Base-by-base conservation (phyloP, 306 rosid species). In the Vigna hirtella region DNA sequence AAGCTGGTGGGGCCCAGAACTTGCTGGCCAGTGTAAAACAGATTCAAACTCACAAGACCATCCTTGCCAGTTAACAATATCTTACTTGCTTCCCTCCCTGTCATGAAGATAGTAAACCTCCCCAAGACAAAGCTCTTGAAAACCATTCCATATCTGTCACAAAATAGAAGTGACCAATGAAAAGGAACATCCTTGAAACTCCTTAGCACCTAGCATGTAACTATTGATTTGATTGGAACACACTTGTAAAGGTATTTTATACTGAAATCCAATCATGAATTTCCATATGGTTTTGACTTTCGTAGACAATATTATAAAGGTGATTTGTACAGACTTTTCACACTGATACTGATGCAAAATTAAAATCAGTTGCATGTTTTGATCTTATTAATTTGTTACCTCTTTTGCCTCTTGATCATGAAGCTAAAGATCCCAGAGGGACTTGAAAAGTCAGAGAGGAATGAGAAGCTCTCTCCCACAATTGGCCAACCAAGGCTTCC, bases 401-500 rank as follows among this genome's bases (percentile, higher is more conserved):
- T 93, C 76, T 89, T 79, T 73, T 91, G 97, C 78, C 98, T 91
- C 38, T 77, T 86, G 74, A 71, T 69, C 97, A 91, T 91, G 95
- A 93, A 93, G 88, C 80, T 91, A 83, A 38, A 91, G 73, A 93
- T 88, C 56, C 98, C 97, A 49, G 93, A 85, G 1, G 93, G 91
- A 66, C 95, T 91, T 52, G 93, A 87, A 82, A 93, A 93, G 82
- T 83, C 90, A 10, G 95, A 87, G 24, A 93, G 58, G 56, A 93
- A 93, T 42, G 90, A 83, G 71, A 89, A 85, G 77, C 89, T 93
- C 82, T 91, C 98, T 9, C 98, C 97, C 38, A 93, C 82, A 82
- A 93, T 28, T 22, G 98, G 98, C 94, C 94, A 89, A 40, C 98
- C 98, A 51, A 93, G 83, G 85, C 84, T 87, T 1, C 98, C 98